A percentile compares a stretch with the other conserved stretches of the same genome.
phyloP scores from a whole-genome alignment of 345 rosid species.

The Brassica juncea region DNA sequence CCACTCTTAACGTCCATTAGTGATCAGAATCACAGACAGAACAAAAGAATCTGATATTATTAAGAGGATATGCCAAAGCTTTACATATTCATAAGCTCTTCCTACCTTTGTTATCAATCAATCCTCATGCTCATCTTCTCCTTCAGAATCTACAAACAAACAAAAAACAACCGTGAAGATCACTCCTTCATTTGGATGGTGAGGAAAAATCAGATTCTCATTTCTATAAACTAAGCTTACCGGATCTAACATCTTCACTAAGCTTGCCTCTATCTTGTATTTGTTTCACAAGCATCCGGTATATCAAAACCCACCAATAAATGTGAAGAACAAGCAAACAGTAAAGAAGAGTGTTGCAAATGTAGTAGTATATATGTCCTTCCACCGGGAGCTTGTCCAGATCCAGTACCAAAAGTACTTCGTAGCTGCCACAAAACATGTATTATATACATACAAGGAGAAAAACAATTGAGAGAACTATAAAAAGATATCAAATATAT shows the following conservation, averaged over 20 bases:
- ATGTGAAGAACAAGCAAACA: conserved; percentile 63
- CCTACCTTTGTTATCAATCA: conserved; percentile 40
- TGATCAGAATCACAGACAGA: conserved; percentile 1
- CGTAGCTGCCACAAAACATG: conserved; percentile 55
- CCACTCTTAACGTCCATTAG: conserved; percentile 2
- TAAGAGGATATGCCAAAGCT: neutral
- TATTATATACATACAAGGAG: neutral
- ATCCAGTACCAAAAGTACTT: conserved; percentile 57
- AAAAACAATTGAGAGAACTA: neutral
- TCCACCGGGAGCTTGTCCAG: conserved; percentile 47
- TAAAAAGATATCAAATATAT: neutral
- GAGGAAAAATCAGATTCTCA: neutral
- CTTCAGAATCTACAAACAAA: conserved; percentile 33
- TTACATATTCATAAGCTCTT: neutral
- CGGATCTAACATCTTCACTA: conserved; percentile 71
- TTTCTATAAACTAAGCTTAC: conserved; percentile 35
- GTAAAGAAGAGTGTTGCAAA: conserved; percentile 76
- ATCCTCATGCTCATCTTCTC: conserved; percentile 60
- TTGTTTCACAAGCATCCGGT: conserved; percentile 60
- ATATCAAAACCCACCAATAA: conserved; percentile 78
- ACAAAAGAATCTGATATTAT: neutral
- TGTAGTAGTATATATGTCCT: conserved; percentile 60
- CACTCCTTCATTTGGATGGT: neutral
- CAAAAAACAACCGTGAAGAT: neutral
- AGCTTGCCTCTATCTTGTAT: conserved; percentile 60